phyloP scores from a whole-genome alignment of 73 alveolate species.

The Symbiodinium natans region DNA sequence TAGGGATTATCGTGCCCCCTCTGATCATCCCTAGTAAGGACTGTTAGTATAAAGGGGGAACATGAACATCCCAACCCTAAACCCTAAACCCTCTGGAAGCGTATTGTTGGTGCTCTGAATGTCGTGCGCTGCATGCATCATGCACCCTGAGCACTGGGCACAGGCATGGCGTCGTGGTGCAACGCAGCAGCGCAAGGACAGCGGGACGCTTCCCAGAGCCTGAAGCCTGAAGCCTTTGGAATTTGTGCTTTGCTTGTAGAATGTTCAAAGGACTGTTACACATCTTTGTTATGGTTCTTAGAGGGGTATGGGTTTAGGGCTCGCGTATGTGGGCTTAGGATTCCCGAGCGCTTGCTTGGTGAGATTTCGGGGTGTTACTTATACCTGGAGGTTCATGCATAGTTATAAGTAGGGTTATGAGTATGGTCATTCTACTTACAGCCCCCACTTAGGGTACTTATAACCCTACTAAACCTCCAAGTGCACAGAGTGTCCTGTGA shows the following conservation, averaged over 20 bases:
- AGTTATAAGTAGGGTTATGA: too few relatives aligned
- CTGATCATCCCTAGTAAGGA: too few relatives aligned
- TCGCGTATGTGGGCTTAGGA: too few relatives aligned
- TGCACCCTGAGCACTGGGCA: too few relatives aligned
- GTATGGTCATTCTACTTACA: not conserved
- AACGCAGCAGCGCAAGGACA: slow-evolving; percentile 61
- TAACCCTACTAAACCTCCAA: not conserved
- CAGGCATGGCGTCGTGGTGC: slow-evolving; percentile 71
- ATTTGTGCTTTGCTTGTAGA: not conserved
- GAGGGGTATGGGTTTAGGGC: not conserved
- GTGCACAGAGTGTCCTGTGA: not conserved
- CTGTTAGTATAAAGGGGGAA: too few relatives aligned
- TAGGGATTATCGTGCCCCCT: too few relatives aligned
- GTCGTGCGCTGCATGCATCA: too few relatives aligned
- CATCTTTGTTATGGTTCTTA: not conserved
- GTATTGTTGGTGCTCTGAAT: too few relatives aligned
- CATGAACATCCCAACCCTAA: too few relatives aligned
- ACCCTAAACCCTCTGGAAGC: too few relatives aligned
- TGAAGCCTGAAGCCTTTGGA: not conserved
- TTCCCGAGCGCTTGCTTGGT: not conserved
- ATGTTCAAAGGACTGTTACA: not conserved
- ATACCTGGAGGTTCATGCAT: too few relatives aligned
- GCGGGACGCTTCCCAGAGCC: not conserved
- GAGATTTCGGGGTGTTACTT: not conserved
- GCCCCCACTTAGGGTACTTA: not conserved